phyloP scores from a whole-genome alignment of 192 early-diverging fungal genomes.

The Phycomyces nitens region DNA sequence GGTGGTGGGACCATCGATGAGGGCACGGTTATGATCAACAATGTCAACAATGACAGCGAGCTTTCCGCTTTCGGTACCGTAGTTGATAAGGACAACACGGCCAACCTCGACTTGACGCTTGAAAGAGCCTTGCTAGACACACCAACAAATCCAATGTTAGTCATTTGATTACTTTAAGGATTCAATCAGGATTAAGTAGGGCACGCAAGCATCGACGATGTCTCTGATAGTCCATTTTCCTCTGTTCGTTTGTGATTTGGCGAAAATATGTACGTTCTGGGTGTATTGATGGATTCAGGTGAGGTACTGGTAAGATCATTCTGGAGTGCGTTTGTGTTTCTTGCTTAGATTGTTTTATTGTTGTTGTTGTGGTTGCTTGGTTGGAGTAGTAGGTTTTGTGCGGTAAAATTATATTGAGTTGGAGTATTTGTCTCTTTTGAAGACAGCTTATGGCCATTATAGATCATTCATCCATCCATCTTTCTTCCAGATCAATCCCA shows the following conservation, averaged over 20 bases:
- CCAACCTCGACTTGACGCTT: slow-evolving; percentile 96
- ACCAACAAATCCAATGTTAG: neutral
- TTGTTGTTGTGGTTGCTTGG: no score
- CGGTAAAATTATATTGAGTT: neutral
- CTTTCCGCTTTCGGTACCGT: slow-evolving; percentile 93
- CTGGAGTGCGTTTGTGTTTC: no score
- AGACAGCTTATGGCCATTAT: neutral
- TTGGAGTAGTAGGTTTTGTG: no score
- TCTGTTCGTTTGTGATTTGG: no score
- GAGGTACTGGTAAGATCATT: no score
- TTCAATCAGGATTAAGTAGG: no score
- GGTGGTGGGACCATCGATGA: slow-evolving; percentile 97
- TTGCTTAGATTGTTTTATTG: no score
- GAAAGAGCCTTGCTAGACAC: slow-evolving; percentile 57
- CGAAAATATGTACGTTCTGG: no score
- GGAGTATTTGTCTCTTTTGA: neutral
- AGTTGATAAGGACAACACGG: slow-evolving; percentile 95
- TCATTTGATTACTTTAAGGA: neutral
- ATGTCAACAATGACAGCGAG: slow-evolving; percentile 99
- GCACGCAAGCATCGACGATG: no score
- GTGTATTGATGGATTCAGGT: no score
- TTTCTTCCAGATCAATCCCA: neutral
- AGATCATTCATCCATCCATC: slow-evolving; percentile 19
- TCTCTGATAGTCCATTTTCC: no score
- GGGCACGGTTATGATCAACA: slow-evolving; percentile 97